These are phyloP conservation scores for Macaranga tanarius DNA, from an alignment of 441 rosid genomes.

Conservation along the genomic window DNA sequence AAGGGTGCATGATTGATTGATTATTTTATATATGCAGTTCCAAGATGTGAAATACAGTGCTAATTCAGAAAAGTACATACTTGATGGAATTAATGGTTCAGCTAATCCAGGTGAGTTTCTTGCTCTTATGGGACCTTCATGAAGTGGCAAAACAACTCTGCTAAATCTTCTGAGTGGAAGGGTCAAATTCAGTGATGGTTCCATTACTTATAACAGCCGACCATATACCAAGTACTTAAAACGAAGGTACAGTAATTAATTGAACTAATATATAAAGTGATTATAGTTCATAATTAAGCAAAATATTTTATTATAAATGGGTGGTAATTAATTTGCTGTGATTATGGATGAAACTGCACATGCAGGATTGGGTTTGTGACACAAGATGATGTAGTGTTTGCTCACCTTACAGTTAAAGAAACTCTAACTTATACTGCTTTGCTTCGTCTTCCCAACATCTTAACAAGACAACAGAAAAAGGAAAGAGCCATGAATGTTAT, in stretches of 20 bases:
- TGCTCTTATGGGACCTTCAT: slow-evolving; percentile 20
- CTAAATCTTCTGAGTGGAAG: slow-evolving; percentile 15
- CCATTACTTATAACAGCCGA: slow-evolving; percentile 10
- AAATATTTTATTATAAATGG: neutral
- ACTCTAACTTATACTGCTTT: slow-evolving; percentile 18
- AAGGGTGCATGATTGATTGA: neutral
- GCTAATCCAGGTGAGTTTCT: slow-evolving; percentile 15
- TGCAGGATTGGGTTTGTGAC: slow-evolving; percentile 19
- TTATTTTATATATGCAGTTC: slow-evolving; percentile 2
- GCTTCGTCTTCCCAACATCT: slow-evolving; percentile 19
- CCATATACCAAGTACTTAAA: slow-evolving; percentile 9
- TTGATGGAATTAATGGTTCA: slow-evolving; percentile 16
- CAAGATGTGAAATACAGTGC: slow-evolving; percentile 13
- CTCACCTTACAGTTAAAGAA: slow-evolving; percentile 19
- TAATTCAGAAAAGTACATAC: neutral
- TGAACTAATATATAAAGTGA: too few species aligned
- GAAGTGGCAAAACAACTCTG: slow-evolving; percentile 21
- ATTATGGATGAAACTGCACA: neutral
- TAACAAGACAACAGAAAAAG: slow-evolving; percentile 5
- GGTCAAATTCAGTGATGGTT: neutral
- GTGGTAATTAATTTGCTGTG: neutral
- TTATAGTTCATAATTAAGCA: fast-evolving
- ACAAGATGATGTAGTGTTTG: slow-evolving; percentile 17
- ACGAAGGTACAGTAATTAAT: slow-evolving; percentile 7
- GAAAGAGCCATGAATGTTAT: slow-evolving; percentile 21